Evolutionary conservation across 2,329 filamentous ascomycete genomes (phyloP).

Genomic region (Hymenoscyphus fraxineus): DNA sequence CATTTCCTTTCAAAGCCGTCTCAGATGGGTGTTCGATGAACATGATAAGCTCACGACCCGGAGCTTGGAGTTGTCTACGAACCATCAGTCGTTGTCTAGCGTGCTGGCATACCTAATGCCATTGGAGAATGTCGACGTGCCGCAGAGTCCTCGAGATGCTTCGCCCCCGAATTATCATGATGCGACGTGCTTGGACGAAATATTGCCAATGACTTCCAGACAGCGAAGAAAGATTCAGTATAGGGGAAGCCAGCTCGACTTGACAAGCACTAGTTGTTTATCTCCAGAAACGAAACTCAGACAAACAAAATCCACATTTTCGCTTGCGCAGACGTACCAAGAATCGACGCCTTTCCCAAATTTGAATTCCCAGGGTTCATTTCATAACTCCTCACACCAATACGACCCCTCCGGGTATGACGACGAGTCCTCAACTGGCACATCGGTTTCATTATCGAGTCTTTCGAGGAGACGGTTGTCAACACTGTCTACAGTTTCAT

Average conservation of each 20-base stretch:
- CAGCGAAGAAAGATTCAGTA: not conserved
- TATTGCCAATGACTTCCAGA: not conserved
- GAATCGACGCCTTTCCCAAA: not conserved
- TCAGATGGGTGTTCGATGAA: slow-evolving; percentile 3
- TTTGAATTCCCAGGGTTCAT: not conserved
- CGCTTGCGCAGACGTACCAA: not conserved
- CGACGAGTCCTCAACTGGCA: not conserved
- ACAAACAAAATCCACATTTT: not conserved
- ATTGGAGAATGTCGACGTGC: not conserved
- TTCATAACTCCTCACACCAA: not conserved
- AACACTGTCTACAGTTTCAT: not conserved
- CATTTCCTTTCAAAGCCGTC: not conserved
- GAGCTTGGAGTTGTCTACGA: not conserved
- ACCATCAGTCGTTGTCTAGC: slow-evolving; percentile 6
- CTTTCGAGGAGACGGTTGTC: not conserved
- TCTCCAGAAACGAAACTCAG: not conserved
- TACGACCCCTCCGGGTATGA: not conserved
- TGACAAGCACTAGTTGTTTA: not conserved
- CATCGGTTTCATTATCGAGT: not conserved
- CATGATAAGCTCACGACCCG: not conserved
- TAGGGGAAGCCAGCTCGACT: not conserved
- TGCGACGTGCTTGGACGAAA: not conserved
- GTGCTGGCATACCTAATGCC: slow-evolving; percentile 2
- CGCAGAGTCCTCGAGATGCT: not conserved
- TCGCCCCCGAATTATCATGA: not conserved